Evolutionary conservation across 2,329 filamentous ascomycete genomes (phyloP).

Genomic region (Penicillium sp.): DNA sequence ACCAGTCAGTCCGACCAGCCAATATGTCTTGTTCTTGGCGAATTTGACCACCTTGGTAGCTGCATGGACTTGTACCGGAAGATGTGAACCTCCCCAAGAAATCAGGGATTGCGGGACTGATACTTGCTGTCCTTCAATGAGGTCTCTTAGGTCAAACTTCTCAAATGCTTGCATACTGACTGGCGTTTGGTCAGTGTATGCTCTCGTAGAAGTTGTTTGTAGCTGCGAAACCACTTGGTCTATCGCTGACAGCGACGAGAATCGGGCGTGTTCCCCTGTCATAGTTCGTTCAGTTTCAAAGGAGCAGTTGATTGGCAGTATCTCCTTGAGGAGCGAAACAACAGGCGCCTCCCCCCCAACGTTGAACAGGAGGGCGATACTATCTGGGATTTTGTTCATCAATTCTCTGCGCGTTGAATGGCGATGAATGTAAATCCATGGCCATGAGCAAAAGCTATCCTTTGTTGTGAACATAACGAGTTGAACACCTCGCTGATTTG

Average conservation of each 20-base stretch:
- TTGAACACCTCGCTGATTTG: constrained; percentile 9
- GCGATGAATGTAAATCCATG: constrained; percentile 18
- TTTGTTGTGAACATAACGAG: constrained; percentile 17
- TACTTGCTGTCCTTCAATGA: constrained; percentile 6
- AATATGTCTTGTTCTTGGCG: constrained; percentile 30
- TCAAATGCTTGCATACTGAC: constrained; percentile 10
- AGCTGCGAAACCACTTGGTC: constrained; percentile 3
- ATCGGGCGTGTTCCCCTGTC: constrained; percentile 1
- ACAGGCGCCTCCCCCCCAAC: constrained; percentile 3
- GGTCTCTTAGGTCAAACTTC: constrained; percentile 1
- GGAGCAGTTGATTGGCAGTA: constrained; percentile 7
- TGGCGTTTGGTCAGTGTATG: constrained; percentile 4
- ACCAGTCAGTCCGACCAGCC: constrained; percentile 28
- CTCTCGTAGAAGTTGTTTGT: constrained; percentile 5
- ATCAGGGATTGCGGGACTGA: constrained; percentile 7
- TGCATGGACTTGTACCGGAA: constrained; percentile 16
- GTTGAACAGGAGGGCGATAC: constrained; percentile 8
- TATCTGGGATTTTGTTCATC: constrained; percentile 6
- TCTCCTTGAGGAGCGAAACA: background rate
- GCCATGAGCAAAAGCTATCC: constrained; percentile 4
- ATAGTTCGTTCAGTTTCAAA: constrained; percentile 13
- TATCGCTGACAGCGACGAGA: background rate
- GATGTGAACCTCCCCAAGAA: constrained; percentile 6
- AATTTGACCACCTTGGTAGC: constrained; percentile 21
- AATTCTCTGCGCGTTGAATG: constrained; percentile 14